Base-by-base conservation (phyloP, 441 rosid genomes). In the Pelargonium australe region DNA sequence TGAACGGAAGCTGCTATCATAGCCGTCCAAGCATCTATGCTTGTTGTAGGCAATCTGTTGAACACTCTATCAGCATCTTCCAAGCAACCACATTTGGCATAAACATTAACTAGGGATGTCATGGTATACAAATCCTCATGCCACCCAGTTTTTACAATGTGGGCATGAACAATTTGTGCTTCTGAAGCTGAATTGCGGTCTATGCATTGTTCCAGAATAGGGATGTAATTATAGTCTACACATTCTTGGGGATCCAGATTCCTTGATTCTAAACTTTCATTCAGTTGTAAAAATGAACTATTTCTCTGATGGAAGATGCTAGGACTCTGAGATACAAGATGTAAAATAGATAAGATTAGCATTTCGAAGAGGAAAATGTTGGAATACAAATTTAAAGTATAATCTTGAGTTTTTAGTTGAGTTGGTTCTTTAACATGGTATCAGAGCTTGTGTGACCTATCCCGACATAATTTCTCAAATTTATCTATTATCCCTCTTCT, bases 1-100 rank as follows among this genome's bases (percentile, higher is more conserved):
- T 77, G 85, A 77, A 82, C 81, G 71, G 80, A 73, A 71, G 84
- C 85, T 0, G 79, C 71, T 73, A 87, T 82, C 75, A 87, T 57
- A 16, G 74, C 37, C 5, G 85, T 85, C 89, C 92, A 84, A 8
- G 83, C 75, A 14, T 73, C 80, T 19, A 53, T 77, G 43, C 75
- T 82, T 65, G 67, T 79, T 49, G 61, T 61, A 31, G 78, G 79
- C 78, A 87, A 65, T 40, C 49, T 14, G 67, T 77, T 68, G 6
- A 85, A 84, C 1, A 79, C 80, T 65, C 73, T 73, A 20, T 68
- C 65, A 68, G 87, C 87, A 72, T 67, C 64, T 63, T 19, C 74
- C 80, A 70, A 75, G 31, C 71, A 57, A 61, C 86, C 83, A 69
- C 85, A 81, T 77, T 85, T 82, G 6, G 72, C 81, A 70, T 87